Evolutionary conservation across 169 alveolate species (phyloP).

Genomic region (Perkinsus chesapeaki): DNA sequence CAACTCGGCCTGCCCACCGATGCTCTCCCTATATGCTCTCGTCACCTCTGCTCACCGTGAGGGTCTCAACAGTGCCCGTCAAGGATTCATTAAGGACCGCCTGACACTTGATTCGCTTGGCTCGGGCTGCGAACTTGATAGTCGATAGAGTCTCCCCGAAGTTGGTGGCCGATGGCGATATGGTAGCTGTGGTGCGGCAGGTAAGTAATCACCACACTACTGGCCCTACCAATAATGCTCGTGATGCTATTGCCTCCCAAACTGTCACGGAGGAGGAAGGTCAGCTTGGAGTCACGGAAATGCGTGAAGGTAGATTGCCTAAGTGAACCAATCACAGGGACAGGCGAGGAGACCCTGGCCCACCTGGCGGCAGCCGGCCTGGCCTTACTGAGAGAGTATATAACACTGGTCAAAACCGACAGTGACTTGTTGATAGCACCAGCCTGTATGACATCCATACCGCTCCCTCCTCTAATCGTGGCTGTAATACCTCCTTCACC

Average conservation of each 20-base stretch:
- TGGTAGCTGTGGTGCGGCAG: neutral
- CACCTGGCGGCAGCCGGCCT: slow-evolving; percentile 20
- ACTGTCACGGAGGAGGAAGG: slow-evolving; percentile 63
- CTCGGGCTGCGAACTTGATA: slow-evolving; percentile 70
- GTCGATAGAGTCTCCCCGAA: slow-evolving; percentile 66
- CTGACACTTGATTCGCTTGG: slow-evolving; percentile 63
- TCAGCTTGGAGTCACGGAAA: slow-evolving; percentile 73
- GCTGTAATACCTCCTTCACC: neutral
- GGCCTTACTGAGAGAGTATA: slow-evolving; percentile 54
- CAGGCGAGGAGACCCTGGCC: neutral
- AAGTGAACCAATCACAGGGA: neutral
- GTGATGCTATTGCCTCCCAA: slow-evolving; percentile 66
- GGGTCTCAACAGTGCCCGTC: neutral
- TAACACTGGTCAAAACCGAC: slow-evolving; percentile 64
- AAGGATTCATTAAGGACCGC: slow-evolving; percentile 58
- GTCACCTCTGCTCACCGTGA: neutral
- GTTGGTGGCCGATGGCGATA: slow-evolving; percentile 41
- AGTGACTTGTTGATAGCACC: slow-evolving; percentile 68
- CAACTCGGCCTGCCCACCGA: neutral
- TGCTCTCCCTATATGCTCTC: neutral
- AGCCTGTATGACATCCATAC: slow-evolving; percentile 67
- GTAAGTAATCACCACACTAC: neutral
- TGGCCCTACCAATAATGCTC: neutral
- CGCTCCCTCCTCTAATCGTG: slow-evolving; percentile 51
- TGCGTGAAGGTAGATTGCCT: slow-evolving; percentile 55